Evolutionary conservation across 2,329 filamentous ascomycete species (phyloP).

Genomic region (Pestalotiopsis sp.): DNA sequence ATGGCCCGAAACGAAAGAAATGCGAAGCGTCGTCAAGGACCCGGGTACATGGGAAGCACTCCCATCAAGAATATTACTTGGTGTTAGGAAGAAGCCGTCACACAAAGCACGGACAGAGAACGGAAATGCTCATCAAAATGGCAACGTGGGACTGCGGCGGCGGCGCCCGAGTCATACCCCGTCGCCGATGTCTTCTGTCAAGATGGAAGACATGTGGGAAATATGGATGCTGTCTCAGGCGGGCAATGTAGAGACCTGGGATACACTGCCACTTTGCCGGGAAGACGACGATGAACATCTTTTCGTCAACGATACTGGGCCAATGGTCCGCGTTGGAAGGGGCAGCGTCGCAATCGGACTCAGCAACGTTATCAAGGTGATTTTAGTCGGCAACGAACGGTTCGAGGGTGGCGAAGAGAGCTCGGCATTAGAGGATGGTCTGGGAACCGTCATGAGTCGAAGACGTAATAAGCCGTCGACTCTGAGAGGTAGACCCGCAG

Average conservation of each 20-base stretch:
- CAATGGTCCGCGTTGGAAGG: constrained; percentile 63
- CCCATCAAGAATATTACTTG: constrained; percentile 62
- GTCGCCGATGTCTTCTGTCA: neutral
- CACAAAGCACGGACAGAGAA: constrained; percentile 20
- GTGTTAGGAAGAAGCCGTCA: constrained; percentile 54
- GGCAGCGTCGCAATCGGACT: constrained; percentile 70
- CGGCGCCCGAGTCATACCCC: constrained; percentile 23
- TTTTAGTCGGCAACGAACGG: constrained; percentile 67
- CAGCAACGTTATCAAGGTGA: constrained; percentile 73
- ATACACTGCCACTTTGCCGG: constrained; percentile 46
- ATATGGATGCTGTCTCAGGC: constrained; percentile 55
- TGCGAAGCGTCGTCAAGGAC: constrained; percentile 56
- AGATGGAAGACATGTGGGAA: constrained; percentile 48
- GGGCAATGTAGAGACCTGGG: constrained; percentile 45
- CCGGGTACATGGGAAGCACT: constrained; percentile 69
- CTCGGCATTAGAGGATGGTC: constrained; percentile 33
- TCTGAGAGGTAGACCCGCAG: constrained; percentile 17
- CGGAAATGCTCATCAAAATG: constrained; percentile 20
- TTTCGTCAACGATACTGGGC: constrained; percentile 68
- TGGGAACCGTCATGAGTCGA: constrained; percentile 36
- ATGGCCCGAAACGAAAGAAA: constrained; percentile 55
- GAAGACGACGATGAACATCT: constrained; percentile 52
- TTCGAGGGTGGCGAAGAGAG: constrained; percentile 51
- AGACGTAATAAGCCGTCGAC: constrained; percentile 33
- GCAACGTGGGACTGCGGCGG: constrained; percentile 29